Evolutionary conservation across 2,329 filamentous ascomycete genomes (phyloP), one percentile per base, ranked within the genome.

Genomic region (Epicoccum sorghinum): DNA sequence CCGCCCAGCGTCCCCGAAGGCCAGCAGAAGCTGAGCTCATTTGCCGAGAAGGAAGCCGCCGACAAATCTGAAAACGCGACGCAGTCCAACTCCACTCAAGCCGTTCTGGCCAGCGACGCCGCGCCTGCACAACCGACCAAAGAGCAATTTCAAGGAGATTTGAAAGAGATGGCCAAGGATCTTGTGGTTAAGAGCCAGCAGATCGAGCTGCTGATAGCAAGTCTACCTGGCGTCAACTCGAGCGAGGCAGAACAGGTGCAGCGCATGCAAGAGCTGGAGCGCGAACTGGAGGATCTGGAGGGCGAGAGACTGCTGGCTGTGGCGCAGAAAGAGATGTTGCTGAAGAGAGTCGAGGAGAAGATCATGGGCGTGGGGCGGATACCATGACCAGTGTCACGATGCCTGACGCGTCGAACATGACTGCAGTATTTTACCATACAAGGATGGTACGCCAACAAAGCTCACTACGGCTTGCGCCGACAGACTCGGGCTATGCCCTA

Each of bases 121-220:
- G 36, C 42, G 5, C 55, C 58, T 7, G 49, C 59, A 9, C 61
- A 68, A 7, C 52, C 54, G 50, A 58, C 47, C 0, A 55, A 61
- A 48, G 57, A 62, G 8, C 85, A 89, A 37, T 83, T 85, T 45
- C 90, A 83, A 50, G 82, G 83, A 3, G 85, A 87, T 41, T 83
- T 91, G 69, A 80, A 86, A 56, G 90, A 93, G 72, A 80, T 95
- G 47, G 89, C 89, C 33, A 83, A 85, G 58, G 90, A 93, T 70
- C 79, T 95, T 24, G 87, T 93, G 53, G 73, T 89, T 53, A 91
- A 93, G 68, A 88, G 92, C 66, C 89, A 93, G 76, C 89, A 93
- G 77, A 91, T 95, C 58, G 90, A 95, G 72, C 80, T 85, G 39
- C 78, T 95, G 42, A 89, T 93, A 53, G 88, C 86, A 13, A 84